phyloP scores from a whole-genome alignment of 176 grass and related monocot species.

The Paspalum notatum region DNA sequence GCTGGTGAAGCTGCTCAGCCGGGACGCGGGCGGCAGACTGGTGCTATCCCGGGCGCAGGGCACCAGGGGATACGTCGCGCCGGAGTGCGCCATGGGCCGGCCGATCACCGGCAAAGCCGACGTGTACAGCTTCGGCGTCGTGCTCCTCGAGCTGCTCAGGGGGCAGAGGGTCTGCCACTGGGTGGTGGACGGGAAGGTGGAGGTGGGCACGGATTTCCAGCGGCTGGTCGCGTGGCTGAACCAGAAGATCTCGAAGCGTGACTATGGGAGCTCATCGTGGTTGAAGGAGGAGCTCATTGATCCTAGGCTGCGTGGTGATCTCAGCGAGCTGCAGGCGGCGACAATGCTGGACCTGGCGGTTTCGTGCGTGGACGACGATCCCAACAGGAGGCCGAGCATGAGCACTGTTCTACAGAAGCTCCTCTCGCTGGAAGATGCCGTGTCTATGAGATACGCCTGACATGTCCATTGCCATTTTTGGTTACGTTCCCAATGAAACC shows the following conservation, averaged over 20 bases:
- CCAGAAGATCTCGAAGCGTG: slow-evolving; percentile 33
- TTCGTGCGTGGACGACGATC: slow-evolving; percentile 56
- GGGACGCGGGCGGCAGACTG: slow-evolving; percentile 1
- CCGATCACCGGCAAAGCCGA: slow-evolving; percentile 71
- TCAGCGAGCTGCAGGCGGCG: slow-evolving; percentile 38
- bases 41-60: slow-evolving; percentile 45
- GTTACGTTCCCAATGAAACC: neutral
- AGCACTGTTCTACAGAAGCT: slow-evolving; percentile 39
- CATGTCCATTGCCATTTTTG: neutral
- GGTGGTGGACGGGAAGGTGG: neutral
- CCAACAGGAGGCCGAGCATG: slow-evolving; percentile 58
- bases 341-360: slow-evolving; percentile 50
- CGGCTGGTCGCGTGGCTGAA: slow-evolving; percentile 25
- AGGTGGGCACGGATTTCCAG: slow-evolving; percentile 18
- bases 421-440: neutral
- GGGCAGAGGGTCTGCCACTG: slow-evolving; percentile 57
- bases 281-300: slow-evolving; percentile 50
- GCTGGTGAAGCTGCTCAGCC: slow-evolving; percentile 60
- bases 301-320: slow-evolving; percentile 41
- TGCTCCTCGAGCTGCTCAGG: slow-evolving; percentile 74
- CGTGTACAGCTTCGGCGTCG: slow-evolving; percentile 94
- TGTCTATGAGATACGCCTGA: neutral
- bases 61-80: slow-evolving; percentile 61
- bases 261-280: slow-evolving; percentile 9
- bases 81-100: slow-evolving; percentile 57